These are phyloP conservation scores for Wickerhamomyces bovis DNA, from an alignment of 805 yeast genomes.

Conservation along the genomic window DNA sequence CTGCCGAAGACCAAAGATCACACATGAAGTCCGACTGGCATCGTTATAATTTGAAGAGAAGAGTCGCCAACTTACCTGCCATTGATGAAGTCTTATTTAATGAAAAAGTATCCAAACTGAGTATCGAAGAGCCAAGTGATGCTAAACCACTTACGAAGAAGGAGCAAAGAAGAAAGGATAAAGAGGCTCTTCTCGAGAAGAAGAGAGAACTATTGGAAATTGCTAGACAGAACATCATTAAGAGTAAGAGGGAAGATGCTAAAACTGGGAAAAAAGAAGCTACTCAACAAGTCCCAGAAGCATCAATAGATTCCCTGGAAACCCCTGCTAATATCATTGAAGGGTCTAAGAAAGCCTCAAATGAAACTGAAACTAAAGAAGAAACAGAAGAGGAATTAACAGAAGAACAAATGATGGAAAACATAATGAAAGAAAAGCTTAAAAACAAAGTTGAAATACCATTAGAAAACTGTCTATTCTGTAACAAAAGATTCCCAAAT, in stretches of 20 bases:
- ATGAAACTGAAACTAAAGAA: conserved; percentile 1
- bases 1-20: conserved; percentile 71
- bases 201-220: conserved; percentile 34
- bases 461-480: conserved; percentile 47
- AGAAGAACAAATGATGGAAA: conserved; percentile 33
- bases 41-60: conserved; percentile 87
- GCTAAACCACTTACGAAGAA: conserved; percentile 33
- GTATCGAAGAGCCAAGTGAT: conserved; percentile 15
- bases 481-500: conserved; percentile 39
- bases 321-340: conserved; percentile 1
- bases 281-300: not conserved
- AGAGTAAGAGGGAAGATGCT: conserved; percentile 1
- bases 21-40: conserved; percentile 99
- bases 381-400: conserved; percentile 25
- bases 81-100: conserved; percentile 62
- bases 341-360: conserved; percentile 8
- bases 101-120: conserved; percentile 47
- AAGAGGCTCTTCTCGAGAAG: conserved; percentile 36
- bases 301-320: conserved; percentile 1
- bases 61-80: conserved; percentile 84
- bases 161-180: conserved; percentile 36
- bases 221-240: conserved; percentile 33
- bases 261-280: not conserved
- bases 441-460: conserved; percentile 41
- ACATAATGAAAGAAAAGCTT: conserved; percentile 32